phyloP scores from a whole-genome alignment of 805 yeast genomes.

The Candida wancherniae region DNA sequence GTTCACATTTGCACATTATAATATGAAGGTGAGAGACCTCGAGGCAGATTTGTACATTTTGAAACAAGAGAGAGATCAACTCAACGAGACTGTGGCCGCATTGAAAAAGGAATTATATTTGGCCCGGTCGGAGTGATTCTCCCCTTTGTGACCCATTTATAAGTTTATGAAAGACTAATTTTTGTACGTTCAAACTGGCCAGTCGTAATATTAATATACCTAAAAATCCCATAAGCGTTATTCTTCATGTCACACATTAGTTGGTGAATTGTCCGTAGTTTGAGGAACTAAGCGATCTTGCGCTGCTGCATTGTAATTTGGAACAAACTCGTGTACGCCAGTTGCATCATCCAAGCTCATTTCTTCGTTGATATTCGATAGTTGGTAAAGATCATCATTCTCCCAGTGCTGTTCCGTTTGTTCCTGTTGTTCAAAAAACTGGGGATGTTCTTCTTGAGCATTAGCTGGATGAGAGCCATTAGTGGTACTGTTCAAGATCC shows the following conservation, averaged over 20 bases:
- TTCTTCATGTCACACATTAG: neutral
- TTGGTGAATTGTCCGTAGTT: no score
- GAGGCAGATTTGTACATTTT: conserved; percentile 79
- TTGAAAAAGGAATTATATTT: conserved; percentile 55
- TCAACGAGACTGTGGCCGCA: conserved; percentile 54
- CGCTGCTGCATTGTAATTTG: conserved; percentile 27
- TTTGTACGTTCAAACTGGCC: no score
- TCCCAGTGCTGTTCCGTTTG: no score
- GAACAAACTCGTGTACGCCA: conserved; percentile 30
- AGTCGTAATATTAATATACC: no score
- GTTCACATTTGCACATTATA: conserved; percentile 52
- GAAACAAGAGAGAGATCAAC: conserved; percentile 78
- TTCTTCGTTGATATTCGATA: conserved; percentile 12
- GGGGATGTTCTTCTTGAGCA: neutral
- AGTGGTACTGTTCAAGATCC: no score
- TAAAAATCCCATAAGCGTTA: neutral
- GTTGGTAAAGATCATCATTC: conserved; percentile 17
- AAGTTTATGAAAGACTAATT: no score
- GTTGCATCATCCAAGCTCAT: conserved; percentile 18
- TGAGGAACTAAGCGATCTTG: conserved; percentile 22
- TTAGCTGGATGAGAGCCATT: no score
- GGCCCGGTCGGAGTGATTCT: conserved; percentile 10
- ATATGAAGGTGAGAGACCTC: conserved; percentile 71
- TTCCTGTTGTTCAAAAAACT: no score
- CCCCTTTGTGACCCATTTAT: no score